Base-by-base conservation (phyloP, 768 basidiomycete genomes). In the Royoungia palumana region DNA sequence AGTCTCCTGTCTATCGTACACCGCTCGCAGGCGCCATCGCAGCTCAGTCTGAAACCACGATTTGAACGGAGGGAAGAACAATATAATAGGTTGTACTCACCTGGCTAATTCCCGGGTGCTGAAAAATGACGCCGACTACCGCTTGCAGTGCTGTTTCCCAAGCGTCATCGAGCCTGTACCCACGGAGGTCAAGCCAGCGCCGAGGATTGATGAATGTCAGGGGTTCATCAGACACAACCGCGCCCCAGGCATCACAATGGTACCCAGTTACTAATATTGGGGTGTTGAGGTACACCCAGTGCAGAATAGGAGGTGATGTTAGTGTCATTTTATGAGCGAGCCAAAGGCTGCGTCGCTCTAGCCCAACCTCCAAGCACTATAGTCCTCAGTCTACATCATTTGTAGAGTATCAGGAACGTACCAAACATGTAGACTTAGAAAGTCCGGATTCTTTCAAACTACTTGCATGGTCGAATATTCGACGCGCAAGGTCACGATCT, bases 1-100 rank as follows among this genome's bases (percentile, higher is more conserved):
- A 21, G 87, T 69, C 61, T 91, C 89, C 54, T 85, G 85, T 47
- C 83, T 74, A 61, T 92, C 89, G 55, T 89, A 91, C 19, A 85
- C 80, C 14, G 78, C 70, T 53, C 82, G 74, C 49, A 92, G 70
- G 40, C 86, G 73, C 85, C 85, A 88, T 44, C 79, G 74, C 46
- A 91, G 69, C 60, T 90, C 86, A 12, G 71, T 71, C 88, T 90
- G 52, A 20, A 14, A 42, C 32, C 39, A 49, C 44, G 49, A 28
- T 32, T 49, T 53, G 2, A 50, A 32, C 24, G 46, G 28, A 38
- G 55, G 53, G 38, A 30, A 44, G 24, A 35, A 47, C 28, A 51
- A 8, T 6, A 32, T 32, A 6, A 35, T 35, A 1, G 19, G 27
- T 14, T 17, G 28, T 27, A 63, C 78, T 54, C 57, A 86, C 89